Evolutionary conservation across 2,329 filamentous ascomycete genomes (phyloP).

Genomic region (Myriosclerotinia scirpicola): DNA sequence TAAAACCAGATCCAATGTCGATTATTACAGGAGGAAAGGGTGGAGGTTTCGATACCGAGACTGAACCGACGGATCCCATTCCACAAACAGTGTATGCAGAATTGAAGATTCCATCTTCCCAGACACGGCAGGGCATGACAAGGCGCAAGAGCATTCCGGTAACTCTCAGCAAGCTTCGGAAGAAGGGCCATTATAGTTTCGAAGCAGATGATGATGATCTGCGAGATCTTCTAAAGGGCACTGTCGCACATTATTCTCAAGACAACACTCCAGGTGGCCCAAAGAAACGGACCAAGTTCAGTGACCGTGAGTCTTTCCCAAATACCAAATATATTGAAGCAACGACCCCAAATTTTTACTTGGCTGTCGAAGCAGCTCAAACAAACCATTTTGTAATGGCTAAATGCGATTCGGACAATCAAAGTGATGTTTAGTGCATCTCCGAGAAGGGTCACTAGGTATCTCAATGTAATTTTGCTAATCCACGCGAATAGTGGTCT

Average conservation of each 20-base stretch:
- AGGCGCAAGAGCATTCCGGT: constrained; percentile 37
- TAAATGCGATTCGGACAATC: too few species aligned
- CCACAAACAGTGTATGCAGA: constrained; percentile 31
- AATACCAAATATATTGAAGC: not conserved
- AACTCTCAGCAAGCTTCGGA: constrained; percentile 34
- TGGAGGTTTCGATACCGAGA: constrained; percentile 38
- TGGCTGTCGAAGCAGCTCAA: too few species aligned
- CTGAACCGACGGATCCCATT: constrained; percentile 21
- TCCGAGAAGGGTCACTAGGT: too few species aligned
- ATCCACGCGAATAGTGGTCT: constrained; percentile 52
- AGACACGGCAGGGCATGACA: constrained; percentile 23
- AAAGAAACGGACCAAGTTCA: constrained; percentile 42
- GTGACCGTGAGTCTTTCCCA: constrained; percentile 42
- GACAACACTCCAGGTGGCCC: constrained; percentile 32
- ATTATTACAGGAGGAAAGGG: constrained; percentile 41
- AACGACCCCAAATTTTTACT: not conserved
- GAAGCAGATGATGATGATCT: constrained; percentile 36
- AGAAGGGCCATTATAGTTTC: constrained; percentile 35
- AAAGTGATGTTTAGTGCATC: too few species aligned
- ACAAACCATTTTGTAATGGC: too few species aligned
- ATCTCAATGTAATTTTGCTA: not conserved
- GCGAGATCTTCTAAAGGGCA: constrained; percentile 34
- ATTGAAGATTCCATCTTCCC: constrained; percentile 25
- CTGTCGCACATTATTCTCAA: constrained; percentile 33
- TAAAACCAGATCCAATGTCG: constrained; percentile 35